Conservation (phyloP, 2,329 filamentous ascomycete species). For the Monosporascus sp. region DNA sequence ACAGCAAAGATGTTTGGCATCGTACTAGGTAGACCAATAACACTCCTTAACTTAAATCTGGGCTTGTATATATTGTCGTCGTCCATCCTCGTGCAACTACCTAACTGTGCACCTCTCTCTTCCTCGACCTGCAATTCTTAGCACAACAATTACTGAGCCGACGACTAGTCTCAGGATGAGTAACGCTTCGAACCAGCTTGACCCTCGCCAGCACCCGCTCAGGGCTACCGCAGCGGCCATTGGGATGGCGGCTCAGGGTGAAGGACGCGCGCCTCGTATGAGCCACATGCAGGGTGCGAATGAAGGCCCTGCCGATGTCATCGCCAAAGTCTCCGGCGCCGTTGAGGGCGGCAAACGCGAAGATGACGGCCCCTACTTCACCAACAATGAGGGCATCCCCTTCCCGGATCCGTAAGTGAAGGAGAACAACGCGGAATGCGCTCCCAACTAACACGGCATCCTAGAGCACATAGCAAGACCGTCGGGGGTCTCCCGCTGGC, state of each 20-base stretch:
- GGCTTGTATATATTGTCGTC: too few relatives aligned
- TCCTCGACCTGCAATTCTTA: too few relatives aligned
- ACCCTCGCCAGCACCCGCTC: constrained; percentile 30
- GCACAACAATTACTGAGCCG: too few relatives aligned
- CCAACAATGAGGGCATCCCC: constrained; percentile 48
- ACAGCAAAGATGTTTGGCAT: too few relatives aligned
- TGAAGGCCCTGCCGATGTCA: constrained; percentile 46
- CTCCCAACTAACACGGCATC: too few relatives aligned
- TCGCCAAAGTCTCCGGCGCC: constrained; percentile 43
- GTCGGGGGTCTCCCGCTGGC: constrained; percentile 45
- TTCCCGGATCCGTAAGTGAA: constrained; percentile 38
- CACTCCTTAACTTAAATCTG: too few relatives aligned
- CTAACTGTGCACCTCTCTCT: too few relatives aligned
- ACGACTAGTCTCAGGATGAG: too few relatives aligned
- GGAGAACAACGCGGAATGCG: too few relatives aligned
- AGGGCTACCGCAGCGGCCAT: constrained; percentile 35
- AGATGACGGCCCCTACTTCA: constrained; percentile 47
- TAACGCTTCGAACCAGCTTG: too few relatives aligned
- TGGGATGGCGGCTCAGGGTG: constrained; percentile 28
- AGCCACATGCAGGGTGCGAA: constrained; percentile 41
- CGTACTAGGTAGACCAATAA: too few relatives aligned
- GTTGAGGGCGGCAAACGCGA: constrained; percentile 38
- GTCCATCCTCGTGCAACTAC: too few relatives aligned
- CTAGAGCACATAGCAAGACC: constrained; percentile 41
- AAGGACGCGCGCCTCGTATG: constrained; percentile 25